Percentiles rank a stretch among this genome's conserved stretches.
These are phyloP conservation scores for Boletus vermiculosoides DNA, from an alignment of 768 basidiomycete species.

Conservation along the genomic window DNA sequence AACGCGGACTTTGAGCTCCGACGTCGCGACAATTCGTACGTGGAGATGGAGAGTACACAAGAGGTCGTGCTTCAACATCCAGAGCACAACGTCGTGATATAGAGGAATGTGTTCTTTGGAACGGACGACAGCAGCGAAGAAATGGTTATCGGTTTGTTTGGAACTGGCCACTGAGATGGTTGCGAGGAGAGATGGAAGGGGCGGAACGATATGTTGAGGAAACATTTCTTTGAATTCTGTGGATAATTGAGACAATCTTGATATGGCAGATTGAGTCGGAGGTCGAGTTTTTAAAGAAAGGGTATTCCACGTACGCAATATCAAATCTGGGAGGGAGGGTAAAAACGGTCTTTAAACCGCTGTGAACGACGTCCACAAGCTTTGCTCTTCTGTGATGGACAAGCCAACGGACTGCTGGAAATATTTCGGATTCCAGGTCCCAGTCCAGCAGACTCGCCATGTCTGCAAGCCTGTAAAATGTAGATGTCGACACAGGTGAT, in stretches of 20 bases:
- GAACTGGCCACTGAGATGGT: conserved; percentile 68
- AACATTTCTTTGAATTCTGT: conserved; percentile 64
- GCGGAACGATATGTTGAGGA: conserved; percentile 55
- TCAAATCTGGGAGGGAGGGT: conserved; percentile 66
- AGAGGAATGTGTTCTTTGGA: conserved; percentile 62
- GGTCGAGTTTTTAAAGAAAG: not conserved
- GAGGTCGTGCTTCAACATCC: conserved; percentile 89
- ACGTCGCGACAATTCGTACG: conserved; percentile 78
- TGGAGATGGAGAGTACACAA: conserved; percentile 83
- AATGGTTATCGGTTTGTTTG: conserved; percentile 66
- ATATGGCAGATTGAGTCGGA: not conserved
- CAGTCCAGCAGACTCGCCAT: conserved; percentile 80
- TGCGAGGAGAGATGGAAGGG: conserved; percentile 72
- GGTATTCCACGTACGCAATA: conserved; percentile 47
- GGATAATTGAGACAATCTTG: conserved; percentile 42
- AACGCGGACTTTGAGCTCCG: conserved; percentile 72
- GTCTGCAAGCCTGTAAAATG: conserved; percentile 58
- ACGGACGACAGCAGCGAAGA: conserved; percentile 76
- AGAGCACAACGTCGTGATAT: conserved; percentile 82
- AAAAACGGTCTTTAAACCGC: conserved; percentile 78
- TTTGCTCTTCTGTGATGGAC: conserved; percentile 89
- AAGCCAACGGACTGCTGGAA: conserved; percentile 89
- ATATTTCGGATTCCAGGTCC: conserved; percentile 79
- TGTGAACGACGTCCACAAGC: conserved; percentile 82
- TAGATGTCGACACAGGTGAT: not conserved